Base-by-base conservation (phyloP, 2,329 filamentous ascomycete species). In the Tolypocladium amazonense region DNA sequence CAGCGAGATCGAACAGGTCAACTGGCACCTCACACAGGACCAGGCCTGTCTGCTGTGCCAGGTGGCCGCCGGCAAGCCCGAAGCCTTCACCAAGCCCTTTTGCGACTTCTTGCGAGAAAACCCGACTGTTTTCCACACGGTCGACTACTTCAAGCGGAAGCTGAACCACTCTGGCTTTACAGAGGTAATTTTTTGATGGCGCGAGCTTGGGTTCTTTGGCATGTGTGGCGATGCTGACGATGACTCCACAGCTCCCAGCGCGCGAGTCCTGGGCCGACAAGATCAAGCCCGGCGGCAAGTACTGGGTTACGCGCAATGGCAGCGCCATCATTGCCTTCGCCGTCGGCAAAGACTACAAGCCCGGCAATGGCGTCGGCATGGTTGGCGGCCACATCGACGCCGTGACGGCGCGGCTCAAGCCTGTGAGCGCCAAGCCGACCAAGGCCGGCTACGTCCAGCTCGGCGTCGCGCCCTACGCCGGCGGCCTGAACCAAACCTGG, bases 341-440 rank as follows among this genome's bases (percentile, higher is more conserved):
- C 4, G 83, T 97, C 59, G 93, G 93, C 60, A 84, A 84, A 58
- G 81, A 87, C 3, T 97, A 96, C 73, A 81, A 88, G 74, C 82
- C 88, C 57, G 93, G 93, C 11, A 92, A 95, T 68, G 93, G 93
- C 56, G 82, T 93, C 56, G 91, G 88, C 59, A 92, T 97, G 74
- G 81, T 97, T 54, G 94, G 89, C 3, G 92, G 92, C 9, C 94
- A 97, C 73, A 88, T 97, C 63, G 94, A 97, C 74, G 92, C 93
- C 55, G 77, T 97, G 58, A 96, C 92, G 20, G 90, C 92, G 23
- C 90, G 87, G 73, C 78, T 97, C 67, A 97, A 97, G 85, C 93
- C 94, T 12, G 84, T 97, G 35, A 91, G 91, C 69, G 89, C 85
- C 69, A 86, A 96, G 68, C 85, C 88, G n/a, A 89, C 81, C 67